These are phyloP conservation scores for Conringia planisiliqua DNA, from an alignment of 345 rosid species.

Conservation along the genomic window DNA sequence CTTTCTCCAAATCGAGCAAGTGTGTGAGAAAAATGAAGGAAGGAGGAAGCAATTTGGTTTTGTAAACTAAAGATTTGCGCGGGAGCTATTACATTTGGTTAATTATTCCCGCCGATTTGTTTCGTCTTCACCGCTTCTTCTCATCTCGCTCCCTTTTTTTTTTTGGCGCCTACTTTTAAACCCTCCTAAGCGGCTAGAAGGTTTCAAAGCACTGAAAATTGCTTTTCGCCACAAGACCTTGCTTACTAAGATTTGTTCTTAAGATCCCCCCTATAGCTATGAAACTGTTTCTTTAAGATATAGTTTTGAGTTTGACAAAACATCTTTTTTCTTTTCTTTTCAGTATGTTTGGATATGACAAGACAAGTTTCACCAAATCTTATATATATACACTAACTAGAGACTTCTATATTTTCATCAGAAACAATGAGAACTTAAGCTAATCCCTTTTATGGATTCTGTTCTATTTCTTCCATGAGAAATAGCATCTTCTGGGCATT, in stretches of 20 bases:
- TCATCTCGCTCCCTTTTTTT: neutral
- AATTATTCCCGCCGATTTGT: conserved; percentile 19
- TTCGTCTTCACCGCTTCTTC: conserved; percentile 14
- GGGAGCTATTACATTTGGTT: conserved; percentile 14
- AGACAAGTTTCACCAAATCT: neutral
- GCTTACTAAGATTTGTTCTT: neutral
- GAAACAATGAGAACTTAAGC: neutral
- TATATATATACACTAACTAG: neutral
- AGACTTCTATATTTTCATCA: neutral
- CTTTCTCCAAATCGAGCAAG: neutral
- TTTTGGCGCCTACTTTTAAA: neutral
- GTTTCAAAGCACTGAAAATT: neutral
- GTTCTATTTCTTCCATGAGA: conserved; percentile 38
- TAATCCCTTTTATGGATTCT: neutral
- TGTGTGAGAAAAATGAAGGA: neutral
- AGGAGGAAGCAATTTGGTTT: neutral
- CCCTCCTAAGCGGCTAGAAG: neutral
- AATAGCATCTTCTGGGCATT: conserved; percentile 59
- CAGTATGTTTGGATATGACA: conserved; percentile 4
- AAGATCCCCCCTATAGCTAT: neutral
- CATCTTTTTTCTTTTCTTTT: neutral
- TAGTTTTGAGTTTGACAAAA: neutral
- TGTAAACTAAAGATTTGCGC: conserved; percentile 18
- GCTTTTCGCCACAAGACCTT: neutral
- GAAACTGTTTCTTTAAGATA: neutral